Percentiles rank a stretch among this genome's conserved stretches.
Evolutionary conservation across 345 rosid genomes (phyloP).

Genomic region (Pistacia integerrima): DNA sequence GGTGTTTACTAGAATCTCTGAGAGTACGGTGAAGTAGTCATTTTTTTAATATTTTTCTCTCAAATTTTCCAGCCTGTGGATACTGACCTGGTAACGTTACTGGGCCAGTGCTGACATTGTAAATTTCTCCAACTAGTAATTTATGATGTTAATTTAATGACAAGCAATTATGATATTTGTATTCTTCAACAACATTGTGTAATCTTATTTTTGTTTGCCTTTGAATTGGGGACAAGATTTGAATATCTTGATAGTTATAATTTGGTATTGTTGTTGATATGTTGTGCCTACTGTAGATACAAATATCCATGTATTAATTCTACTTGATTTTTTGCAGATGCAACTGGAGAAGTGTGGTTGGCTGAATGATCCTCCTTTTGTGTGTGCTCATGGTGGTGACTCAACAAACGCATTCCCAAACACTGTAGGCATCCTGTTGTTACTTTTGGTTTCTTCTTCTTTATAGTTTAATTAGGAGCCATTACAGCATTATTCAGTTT

Average conservation of each 20-base stretch:
- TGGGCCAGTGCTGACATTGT: no score
- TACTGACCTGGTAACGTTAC: no score
- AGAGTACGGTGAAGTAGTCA: no score
- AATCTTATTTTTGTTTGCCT: not conserved
- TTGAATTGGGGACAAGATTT: not conserved
- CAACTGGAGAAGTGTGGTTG: conserved; percentile 66
- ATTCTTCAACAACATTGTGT: no score
- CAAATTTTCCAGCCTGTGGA: no score
- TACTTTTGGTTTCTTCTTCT: not conserved
- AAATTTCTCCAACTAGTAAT: no score
- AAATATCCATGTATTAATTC: not conserved
- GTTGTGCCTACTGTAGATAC: not conserved
- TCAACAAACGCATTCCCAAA: conserved; percentile 78
- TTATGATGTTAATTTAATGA: no score
- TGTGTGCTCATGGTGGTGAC: conserved; percentile 99
- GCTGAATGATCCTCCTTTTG: conserved; percentile 85
- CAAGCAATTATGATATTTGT: no score
- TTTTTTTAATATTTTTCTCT: no score
- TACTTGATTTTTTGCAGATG: conserved; percentile 33
- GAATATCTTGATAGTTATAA: not conserved
- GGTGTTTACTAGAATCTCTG: no score
- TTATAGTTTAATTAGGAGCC: not conserved
- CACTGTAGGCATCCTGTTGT: conserved; percentile 48
- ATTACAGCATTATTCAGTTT: not conserved
- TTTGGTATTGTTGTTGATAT: not conserved